Evolutionary conservation across 2,329 filamentous ascomycete species (phyloP).

Genomic region (Xylaria sp.): DNA sequence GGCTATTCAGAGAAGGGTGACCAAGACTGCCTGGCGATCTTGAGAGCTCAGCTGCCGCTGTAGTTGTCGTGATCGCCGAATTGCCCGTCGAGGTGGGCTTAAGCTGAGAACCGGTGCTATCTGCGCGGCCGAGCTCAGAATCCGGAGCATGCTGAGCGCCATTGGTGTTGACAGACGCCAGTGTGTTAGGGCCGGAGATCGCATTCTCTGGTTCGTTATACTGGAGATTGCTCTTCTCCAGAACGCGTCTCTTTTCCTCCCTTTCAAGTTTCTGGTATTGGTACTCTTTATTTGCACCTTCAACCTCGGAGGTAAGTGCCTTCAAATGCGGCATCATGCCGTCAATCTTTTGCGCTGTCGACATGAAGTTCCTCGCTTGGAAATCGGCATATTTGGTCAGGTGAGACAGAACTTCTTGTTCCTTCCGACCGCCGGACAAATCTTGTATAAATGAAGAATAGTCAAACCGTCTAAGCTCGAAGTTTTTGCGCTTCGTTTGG

Average conservation of each 20-base stretch:
- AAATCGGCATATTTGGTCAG: slow-evolving; percentile 93
- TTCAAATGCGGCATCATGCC: slow-evolving; percentile 88
- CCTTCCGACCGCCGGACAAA: slow-evolving; percentile 97
- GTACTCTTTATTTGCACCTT: slow-evolving; percentile 94
- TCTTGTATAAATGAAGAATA: slow-evolving; percentile 99
- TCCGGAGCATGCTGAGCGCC: slow-evolving; percentile 67
- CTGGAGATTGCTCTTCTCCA: slow-evolving; percentile 86
- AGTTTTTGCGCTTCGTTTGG: slow-evolving; percentile 90
- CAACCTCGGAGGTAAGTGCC: slow-evolving; percentile 87
- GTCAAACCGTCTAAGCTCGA: slow-evolving; percentile 97
- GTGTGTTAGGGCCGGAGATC: slow-evolving; percentile 52
- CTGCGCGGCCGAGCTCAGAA: slow-evolving; percentile 75
- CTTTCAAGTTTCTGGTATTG: slow-evolving; percentile 94
- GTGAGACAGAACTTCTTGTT: slow-evolving; percentile 95
- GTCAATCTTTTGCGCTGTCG: slow-evolving; percentile 87
- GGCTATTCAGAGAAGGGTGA: slow-evolving; percentile 59
- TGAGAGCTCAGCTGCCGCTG: slow-evolving; percentile 58
- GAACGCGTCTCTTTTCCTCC: slow-evolving; percentile 88
- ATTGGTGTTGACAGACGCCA: slow-evolving; percentile 53
- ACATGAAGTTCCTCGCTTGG: slow-evolving; percentile 84
- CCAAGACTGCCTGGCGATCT: slow-evolving; percentile 66
- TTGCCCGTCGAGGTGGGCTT: slow-evolving; percentile 62
- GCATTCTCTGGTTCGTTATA: slow-evolving; percentile 76
- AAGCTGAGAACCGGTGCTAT: slow-evolving; percentile 77
- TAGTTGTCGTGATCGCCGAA: slow-evolving; percentile 47